Evolutionary conservation across 768 basidiomycete species (phyloP), one percentile per base, ranked within the genome.

Genomic region (Boletales sp.): DNA sequence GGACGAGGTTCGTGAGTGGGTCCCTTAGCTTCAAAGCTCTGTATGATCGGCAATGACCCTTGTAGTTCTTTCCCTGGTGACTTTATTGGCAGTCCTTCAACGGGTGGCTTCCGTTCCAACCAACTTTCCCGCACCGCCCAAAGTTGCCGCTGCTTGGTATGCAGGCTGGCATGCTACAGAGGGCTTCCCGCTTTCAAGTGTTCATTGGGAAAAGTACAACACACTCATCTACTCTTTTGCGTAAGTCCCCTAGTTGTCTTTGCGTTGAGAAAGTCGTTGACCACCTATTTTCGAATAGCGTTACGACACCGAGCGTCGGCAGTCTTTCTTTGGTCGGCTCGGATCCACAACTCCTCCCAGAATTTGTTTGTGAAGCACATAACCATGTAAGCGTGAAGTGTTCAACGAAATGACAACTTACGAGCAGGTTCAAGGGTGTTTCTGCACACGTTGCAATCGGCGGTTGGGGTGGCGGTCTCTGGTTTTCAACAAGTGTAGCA

Each of bases 181-280:
- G 14, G 72, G 72, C 0, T 83, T 82, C 55, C 73, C 83, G 4
- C 67, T 82, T 8, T 70, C 73, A 7, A 70, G 74, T n/a, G 68
- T 89, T 51, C 77, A 72, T 54, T 88, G 86, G 86, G 65, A 69
- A 17, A 86, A 83, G 66, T 87, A 87, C 63, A 84, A 78, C 10
- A 74, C 80, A 18, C 53, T 84, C 21, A 25, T 78, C 13, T 88
- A 86, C 65, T 74, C 86, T 0, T 89, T 88, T 55, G 86, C 33
- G 33, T 34, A 14, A 9, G 33, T 11, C 11, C 11, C 11, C 5
- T 12, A 34, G 14, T 34, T 12, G 19, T 39, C 10, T 11, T 19
- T 5, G 17, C 18, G 4, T 19, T 12, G 18, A 39, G 10, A 9
- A 19, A 39, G 18, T 12, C 9, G n/a, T 32, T 30, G 34, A 35